These are phyloP conservation scores for Pichia nakasei DNA, from an alignment of 805 yeast genomes.

Conservation along the genomic window DNA sequence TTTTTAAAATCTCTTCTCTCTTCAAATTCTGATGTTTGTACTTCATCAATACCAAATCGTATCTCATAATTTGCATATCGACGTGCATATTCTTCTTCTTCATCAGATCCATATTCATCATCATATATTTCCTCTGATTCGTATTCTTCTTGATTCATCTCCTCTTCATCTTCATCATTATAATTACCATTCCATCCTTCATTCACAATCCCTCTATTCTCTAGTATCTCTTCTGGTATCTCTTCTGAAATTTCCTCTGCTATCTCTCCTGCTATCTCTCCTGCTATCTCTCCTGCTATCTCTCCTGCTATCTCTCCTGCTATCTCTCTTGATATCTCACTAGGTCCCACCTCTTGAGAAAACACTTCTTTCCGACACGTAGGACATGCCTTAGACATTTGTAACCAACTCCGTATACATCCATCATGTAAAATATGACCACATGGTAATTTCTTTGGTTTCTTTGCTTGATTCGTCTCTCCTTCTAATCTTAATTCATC, in stretches of 20 bases:
- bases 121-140: background rate
- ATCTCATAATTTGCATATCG: too few species aligned
- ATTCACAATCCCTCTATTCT: background rate
- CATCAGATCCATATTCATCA: background rate
- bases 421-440: constrained; percentile 85
- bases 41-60: background rate
- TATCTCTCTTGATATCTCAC: background rate
- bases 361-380: constrained; percentile 74
- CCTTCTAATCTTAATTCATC: constrained; percentile 66
- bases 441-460: constrained; percentile 73
- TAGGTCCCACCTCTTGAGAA: constrained; percentile 21
- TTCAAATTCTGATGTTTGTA: too few species aligned
- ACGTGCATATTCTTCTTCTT: background rate
- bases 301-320: background rate
- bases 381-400: constrained; percentile 88
- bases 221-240: background rate
- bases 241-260: background rate
- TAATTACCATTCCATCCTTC: background rate
- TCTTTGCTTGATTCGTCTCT: constrained; percentile 27
- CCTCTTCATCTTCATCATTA: background rate
- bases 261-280: background rate
- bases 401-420: constrained; percentile 89
- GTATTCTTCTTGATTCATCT: too few species aligned
- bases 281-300: background rate
- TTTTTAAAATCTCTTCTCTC: too few species aligned